phyloP scores from a whole-genome alignment of 2,329 filamentous ascomycete genomes.

The Sarocladiaceae sp. region DNA sequence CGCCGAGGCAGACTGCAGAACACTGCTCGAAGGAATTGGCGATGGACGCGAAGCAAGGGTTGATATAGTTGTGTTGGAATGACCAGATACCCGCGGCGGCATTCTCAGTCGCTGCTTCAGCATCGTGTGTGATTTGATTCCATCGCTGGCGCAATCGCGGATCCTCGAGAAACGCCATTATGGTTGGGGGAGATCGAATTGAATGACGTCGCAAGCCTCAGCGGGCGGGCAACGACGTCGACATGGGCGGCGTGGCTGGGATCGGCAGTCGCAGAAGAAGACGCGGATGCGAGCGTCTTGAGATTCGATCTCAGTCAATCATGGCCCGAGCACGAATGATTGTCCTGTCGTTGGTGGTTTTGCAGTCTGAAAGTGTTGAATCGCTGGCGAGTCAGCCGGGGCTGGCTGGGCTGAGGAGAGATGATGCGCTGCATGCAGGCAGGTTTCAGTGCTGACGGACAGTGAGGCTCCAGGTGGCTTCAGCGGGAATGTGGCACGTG shows the following conservation, averaged over 20 bases:
- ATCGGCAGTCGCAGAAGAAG: neutral
- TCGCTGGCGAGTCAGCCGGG: neutral
- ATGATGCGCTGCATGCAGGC: neutral
- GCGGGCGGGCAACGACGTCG: neutral
- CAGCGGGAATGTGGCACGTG: conserved; percentile 1
- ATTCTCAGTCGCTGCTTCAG: conserved; percentile 85
- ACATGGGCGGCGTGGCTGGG: neutral
- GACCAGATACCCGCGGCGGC: conserved; percentile 89
- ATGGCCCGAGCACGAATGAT: neutral
- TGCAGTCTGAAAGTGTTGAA: neutral
- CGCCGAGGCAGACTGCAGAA: conserved; percentile 65
- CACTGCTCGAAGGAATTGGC: conserved; percentile 67
- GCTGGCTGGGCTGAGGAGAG: conserved; percentile 6
- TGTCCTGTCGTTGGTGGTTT: neutral
- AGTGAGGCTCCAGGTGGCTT: neutral
- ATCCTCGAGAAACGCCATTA: conserved; percentile 66
- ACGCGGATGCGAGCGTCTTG: neutral
- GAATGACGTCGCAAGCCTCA: conserved; percentile 9
- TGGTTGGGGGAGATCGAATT: conserved; percentile 14
- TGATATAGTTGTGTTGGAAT: conserved; percentile 81
- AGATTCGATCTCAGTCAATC: neutral
- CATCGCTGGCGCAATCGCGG: conserved; percentile 89
- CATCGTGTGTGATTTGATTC: conserved; percentile 87
- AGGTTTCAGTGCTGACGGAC: neutral
- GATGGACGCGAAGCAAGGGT: conserved; percentile 71